Percentiles rank a stretch among this genome's conserved stretches.
phyloP scores from a whole-genome alignment of 345 rosid genomes.

The Carallia brachiata region DNA sequence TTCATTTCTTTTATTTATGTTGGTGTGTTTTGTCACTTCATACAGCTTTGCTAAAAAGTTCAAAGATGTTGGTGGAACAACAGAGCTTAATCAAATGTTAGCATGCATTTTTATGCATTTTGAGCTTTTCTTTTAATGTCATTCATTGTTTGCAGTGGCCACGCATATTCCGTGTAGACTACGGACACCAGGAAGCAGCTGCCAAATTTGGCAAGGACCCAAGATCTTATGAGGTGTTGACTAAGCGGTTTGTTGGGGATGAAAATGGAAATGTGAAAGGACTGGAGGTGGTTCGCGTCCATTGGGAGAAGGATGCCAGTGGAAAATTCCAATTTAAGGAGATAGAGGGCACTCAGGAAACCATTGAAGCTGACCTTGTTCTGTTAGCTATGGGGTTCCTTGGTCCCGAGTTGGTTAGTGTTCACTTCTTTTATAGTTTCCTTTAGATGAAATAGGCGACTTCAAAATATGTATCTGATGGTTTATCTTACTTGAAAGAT shows the following conservation, averaged over 20 bases:
- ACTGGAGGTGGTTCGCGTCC: slow-evolving; percentile 65
- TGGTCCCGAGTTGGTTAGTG: slow-evolving; percentile 87
- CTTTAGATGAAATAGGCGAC: background rate
- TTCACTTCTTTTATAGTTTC: background rate
- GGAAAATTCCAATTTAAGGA: slow-evolving; percentile 90
- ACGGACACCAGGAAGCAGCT: slow-evolving; percentile 94
- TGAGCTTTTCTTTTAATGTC: background rate
- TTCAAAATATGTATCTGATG: background rate
- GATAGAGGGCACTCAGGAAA: slow-evolving; percentile 79
- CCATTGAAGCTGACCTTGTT: slow-evolving; percentile 83
- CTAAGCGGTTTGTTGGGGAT: slow-evolving; percentile 88
- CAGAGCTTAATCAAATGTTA: background rate
- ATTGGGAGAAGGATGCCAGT: slow-evolving; percentile 87
- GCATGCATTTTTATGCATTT: background rate
- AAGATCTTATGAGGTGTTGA: slow-evolving; percentile 82
- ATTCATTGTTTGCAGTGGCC: slow-evolving; percentile 93
- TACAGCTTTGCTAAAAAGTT: no score
- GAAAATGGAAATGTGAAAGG: slow-evolving; percentile 78
- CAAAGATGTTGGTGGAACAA: no score
- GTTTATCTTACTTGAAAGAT: background rate
- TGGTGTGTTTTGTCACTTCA: no score
- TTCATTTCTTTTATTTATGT: no score
- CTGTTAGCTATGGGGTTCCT: slow-evolving; percentile 98
- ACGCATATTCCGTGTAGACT: slow-evolving; percentile 84
- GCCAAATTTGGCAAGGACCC: slow-evolving; percentile 91